A percentile compares a stretch with the other conserved stretches of the same genome.
Evolutionary conservation across 2,329 filamentous ascomycete species (phyloP).

Genomic region (Hypocrella siamensis): DNA sequence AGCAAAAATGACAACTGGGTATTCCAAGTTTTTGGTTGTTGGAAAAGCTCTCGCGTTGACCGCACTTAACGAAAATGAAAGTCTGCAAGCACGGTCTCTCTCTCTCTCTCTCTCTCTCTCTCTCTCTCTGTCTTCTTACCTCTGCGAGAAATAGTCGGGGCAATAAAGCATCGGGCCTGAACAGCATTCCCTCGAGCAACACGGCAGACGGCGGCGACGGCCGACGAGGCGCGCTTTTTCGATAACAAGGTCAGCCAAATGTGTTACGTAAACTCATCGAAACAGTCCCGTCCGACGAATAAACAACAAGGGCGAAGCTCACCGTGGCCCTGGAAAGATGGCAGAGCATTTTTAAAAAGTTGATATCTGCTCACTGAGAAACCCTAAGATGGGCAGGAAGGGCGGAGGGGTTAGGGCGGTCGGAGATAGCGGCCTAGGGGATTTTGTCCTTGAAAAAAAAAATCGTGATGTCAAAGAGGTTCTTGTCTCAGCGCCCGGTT

Average conservation of each 20-base stretch:
- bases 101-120: no score
- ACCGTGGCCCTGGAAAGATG: slow-evolving; percentile 41
- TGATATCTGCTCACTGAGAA: slow-evolving; percentile 31
- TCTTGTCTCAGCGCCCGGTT: slow-evolving; percentile 2
- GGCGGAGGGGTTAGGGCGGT: background rate
- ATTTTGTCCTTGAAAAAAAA: slow-evolving; percentile 29
- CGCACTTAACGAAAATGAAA: no score
- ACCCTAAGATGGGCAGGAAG: slow-evolving; percentile 16
- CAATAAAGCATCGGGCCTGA: slow-evolving; percentile 41
- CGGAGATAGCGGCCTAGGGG: slow-evolving; percentile 15
- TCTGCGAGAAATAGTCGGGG: slow-evolving; percentile 44
- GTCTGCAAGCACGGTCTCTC: no score
- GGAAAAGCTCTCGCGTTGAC: background rate
- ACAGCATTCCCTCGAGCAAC: slow-evolving; percentile 23
- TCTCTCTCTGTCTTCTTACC: slow-evolving; percentile 34
- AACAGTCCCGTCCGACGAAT: no score
- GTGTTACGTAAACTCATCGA: no score
- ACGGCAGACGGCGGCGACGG: slow-evolving; percentile 32
- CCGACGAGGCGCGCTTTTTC: slow-evolving; percentile 33
- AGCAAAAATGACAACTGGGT: no score
- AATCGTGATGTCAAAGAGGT: slow-evolving; percentile 24
- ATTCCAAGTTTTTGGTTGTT: no score
- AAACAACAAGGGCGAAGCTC: slow-evolving; percentile 15
- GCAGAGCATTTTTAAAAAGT: slow-evolving; percentile 36
- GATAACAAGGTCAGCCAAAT: no score